Base-by-base conservation (phyloP, 768 basidiomycete species). In the Pisolithus microcarpus region DNA sequence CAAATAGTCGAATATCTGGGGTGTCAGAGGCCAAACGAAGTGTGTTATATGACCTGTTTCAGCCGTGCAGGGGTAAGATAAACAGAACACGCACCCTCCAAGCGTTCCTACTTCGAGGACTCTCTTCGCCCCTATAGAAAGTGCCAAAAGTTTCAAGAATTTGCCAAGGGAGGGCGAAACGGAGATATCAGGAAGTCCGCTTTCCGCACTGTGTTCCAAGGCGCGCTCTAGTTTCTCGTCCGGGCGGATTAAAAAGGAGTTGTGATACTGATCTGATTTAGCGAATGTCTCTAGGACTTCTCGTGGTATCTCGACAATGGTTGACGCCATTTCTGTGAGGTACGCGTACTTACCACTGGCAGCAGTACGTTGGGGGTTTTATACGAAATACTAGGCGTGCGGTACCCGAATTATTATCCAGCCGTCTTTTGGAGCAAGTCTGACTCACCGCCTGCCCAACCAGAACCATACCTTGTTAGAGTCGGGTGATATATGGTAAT, bases 101-200 rank as follows among this genome's bases (percentile, higher is more conserved):
- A 85, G 70, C 7, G 83, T 84, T 0, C 83, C 84, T 44, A 87
- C 75, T 58, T 85, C 83, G 40, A 87, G 63, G 16, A 84, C 70
- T 50, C 73, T 66, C 67, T 78, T 80, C 38, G 81, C 82, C 13
- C 71, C 64, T 31, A 80, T 72, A 3, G 78, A 73, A 39, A 66
- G 65, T 5, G 73, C 78, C 34, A 82, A 52, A 6, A 85, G 70
- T 52, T 76, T 70, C 52, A 85, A 57, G 53, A 81, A 72, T 60
- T 82, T 82, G 7, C 80, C 82, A 63, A 82, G 78, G 0, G 77
- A 72, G 9, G 72, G 61, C 46, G 72, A 74, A 37, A 81, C 78
- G 2, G 76, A 73, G 38, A 80, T 80, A 28, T 57, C 67, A n/a
- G 77, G 78, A 9, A 81, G 62, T 1, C 73, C 78, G 16, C 75